A percentile compares a stretch with the other conserved stretches of the same genome.
These are phyloP conservation scores for Eutrema salsugineum DNA, from an alignment of 441 rosid species.

Conservation along the genomic window DNA sequence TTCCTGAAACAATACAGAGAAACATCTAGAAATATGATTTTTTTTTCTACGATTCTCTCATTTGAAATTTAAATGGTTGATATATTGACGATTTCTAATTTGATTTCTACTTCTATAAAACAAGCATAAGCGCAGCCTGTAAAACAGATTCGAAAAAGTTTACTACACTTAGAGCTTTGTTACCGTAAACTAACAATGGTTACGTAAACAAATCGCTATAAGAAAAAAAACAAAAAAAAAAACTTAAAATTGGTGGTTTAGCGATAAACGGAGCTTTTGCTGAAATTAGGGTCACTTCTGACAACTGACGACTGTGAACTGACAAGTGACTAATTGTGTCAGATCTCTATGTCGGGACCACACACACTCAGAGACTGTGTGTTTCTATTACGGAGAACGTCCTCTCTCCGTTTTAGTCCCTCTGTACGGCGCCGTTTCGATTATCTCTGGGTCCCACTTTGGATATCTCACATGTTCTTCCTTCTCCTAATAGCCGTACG, in stretches of 20 bases:
- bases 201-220: background rate
- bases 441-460: constrained; percentile 4
- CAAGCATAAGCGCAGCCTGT: too few species aligned
- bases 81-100: too few species aligned
- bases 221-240: background rate
- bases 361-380: constrained; percentile 13
- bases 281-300: constrained; percentile 19
- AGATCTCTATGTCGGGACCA: constrained; percentile 35
- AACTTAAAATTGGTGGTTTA: background rate
- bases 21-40: constrained; percentile 13
- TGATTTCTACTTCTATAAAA: too few species aligned
- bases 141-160: too few species aligned
- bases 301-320: constrained; percentile 33
- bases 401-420: constrained; percentile 30
- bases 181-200: too few species aligned
- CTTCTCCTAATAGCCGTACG: constrained; percentile 13
- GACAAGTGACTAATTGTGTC: constrained; percentile 35
- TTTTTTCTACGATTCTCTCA: background rate
- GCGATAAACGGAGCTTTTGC: background rate
- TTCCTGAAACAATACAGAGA: constrained; percentile 17
- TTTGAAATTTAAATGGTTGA: too few species aligned
- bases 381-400: constrained; percentile 27
- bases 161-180: too few species aligned
- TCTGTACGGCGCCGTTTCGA: constrained; percentile 37
- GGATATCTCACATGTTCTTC: constrained; percentile 17